phyloP scores from a whole-genome alignment of 805 yeast genomes.

The Torulaspora microellipsoides region DNA sequence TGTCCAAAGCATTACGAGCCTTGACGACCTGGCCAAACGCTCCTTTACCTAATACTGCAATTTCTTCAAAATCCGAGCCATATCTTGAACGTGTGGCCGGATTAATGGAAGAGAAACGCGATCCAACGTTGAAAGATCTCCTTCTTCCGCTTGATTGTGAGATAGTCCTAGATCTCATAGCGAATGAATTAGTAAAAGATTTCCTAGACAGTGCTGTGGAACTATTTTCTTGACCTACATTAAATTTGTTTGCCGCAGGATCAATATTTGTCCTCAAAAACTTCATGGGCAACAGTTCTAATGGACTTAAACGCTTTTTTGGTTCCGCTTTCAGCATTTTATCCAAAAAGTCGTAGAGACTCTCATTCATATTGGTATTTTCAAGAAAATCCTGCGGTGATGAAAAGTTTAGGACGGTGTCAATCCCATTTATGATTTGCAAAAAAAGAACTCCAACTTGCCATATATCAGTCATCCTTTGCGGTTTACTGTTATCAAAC shows the following conservation, averaged over 20 bases:
- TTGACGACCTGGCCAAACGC: constrained; percentile 99
- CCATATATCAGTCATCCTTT: constrained; percentile 90
- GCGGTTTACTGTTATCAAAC: constrained; percentile 43
- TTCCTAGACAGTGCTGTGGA: constrained; percentile 5
- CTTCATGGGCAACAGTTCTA: constrained; percentile 78
- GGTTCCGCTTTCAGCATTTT: constrained; percentile 61
- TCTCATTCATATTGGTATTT: constrained; percentile 44
- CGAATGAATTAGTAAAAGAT: constrained; percentile 9
- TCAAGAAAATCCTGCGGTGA: constrained; percentile 63
- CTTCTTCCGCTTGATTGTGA: constrained; percentile 32
- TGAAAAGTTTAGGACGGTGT: constrained; percentile 47
- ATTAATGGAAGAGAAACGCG: constrained; percentile 34
- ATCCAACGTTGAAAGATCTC: constrained; percentile 40
- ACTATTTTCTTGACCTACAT: constrained; percentile 16
- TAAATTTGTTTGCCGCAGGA: constrained; percentile 27
- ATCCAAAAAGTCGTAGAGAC: constrained; percentile 61
- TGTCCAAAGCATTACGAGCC: constrained; percentile 89
- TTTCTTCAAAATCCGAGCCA: constrained; percentile 91
- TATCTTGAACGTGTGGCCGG: constrained; percentile 56
- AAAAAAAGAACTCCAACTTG: constrained; percentile 76
- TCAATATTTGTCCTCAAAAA: constrained; percentile 74
- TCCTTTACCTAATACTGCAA: constrained; percentile 85
- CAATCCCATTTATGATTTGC: constrained; percentile 59
- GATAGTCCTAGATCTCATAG: constrained; percentile 17
- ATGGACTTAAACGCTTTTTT: constrained; percentile 71